Evolutionary conservation across 495 filamentous ascomycete genomes (phyloP).

Genomic region (Penicillium canescens): DNA sequence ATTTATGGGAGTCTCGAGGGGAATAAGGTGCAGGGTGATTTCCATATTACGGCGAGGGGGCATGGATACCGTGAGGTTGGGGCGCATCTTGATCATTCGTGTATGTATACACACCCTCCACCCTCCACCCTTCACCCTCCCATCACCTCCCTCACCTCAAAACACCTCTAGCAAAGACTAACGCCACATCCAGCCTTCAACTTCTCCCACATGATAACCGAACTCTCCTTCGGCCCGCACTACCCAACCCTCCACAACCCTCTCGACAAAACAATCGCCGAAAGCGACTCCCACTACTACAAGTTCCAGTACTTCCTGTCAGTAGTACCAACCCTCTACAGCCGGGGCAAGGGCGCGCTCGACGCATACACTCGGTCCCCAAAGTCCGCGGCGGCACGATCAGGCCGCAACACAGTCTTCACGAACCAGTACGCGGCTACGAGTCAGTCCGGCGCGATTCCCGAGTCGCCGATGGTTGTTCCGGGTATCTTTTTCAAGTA

Average conservation of each 20-base stretch:
- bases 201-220: constrained; percentile 95
- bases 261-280: constrained; percentile 84
- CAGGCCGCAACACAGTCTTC: constrained; percentile 60
- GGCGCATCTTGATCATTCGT: constrained; percentile 78
- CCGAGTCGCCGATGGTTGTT: constrained; percentile 60
- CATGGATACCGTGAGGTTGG: constrained; percentile 86
- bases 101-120: constrained; percentile 48
- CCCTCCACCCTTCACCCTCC: too few species aligned
- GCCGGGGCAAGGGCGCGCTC: constrained; percentile 52
- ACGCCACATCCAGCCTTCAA: constrained; percentile 69
- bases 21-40: constrained; percentile 97
- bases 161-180: neutral
- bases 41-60: constrained; percentile 93
- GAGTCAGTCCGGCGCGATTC: constrained; percentile 68
- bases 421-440: constrained; percentile 99
- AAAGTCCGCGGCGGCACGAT: constrained; percentile 19
- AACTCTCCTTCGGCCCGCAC: constrained; percentile 94
- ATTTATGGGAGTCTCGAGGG: constrained; percentile 88
- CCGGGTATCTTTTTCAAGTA: constrained; percentile 99
- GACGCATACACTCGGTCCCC: constrained; percentile 37
- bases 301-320: constrained; percentile 99
- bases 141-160: too few species aligned
- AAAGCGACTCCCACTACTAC: constrained; percentile 77
- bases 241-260: constrained; percentile 93
- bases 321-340: constrained; percentile 94